phyloP scores from a whole-genome alignment of 192 early-diverging fungal species.

The Mortierella alpina region DNA sequence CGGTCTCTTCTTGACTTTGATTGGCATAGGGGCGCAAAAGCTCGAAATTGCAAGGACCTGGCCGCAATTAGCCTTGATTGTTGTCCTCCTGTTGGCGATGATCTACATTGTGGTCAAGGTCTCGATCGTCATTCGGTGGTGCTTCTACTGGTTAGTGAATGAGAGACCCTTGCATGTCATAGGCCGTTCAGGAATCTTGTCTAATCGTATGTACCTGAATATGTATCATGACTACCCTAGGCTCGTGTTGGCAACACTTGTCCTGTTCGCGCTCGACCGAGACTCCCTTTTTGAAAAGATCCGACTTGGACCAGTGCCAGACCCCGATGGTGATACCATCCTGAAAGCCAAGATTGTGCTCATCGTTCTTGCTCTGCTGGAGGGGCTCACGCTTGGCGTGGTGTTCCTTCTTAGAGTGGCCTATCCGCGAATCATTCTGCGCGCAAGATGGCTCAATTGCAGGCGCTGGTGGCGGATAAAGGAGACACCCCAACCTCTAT shows the following conservation, averaged over 20 bases:
- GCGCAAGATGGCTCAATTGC: slow-evolving; percentile 44
- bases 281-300: slow-evolving; percentile 28
- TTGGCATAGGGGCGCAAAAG: slow-evolving; percentile 43
- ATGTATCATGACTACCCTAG: slow-evolving; percentile 8
- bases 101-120: slow-evolving; percentile 51
- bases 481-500: slow-evolving; percentile 5
- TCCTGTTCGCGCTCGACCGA: slow-evolving; percentile 40
- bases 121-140: slow-evolving; percentile 54
- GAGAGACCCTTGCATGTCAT: background rate
- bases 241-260: slow-evolving; percentile 52
- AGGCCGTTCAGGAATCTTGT: background rate
- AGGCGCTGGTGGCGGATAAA: slow-evolving; percentile 53
- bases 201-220: background rate
- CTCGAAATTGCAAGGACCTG: slow-evolving; percentile 38
- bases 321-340: background rate
- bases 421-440: slow-evolving; percentile 48
- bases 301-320: background rate
- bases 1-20: slow-evolving; percentile 35
- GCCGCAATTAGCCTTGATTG: slow-evolving; percentile 34
- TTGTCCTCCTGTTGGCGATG: slow-evolving; percentile 32
- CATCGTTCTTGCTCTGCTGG: slow-evolving; percentile 30
- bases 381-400: slow-evolving; percentile 27
- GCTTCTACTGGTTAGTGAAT: slow-evolving; percentile 52
- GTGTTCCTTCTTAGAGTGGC: slow-evolving; percentile 32
- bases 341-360: slow-evolving; percentile 32